Evolutionary conservation across 176 grass and related monocot genomes (phyloP), one percentile per base, ranked within the genome.

Genomic region (Saccharum spontaneum): DNA sequence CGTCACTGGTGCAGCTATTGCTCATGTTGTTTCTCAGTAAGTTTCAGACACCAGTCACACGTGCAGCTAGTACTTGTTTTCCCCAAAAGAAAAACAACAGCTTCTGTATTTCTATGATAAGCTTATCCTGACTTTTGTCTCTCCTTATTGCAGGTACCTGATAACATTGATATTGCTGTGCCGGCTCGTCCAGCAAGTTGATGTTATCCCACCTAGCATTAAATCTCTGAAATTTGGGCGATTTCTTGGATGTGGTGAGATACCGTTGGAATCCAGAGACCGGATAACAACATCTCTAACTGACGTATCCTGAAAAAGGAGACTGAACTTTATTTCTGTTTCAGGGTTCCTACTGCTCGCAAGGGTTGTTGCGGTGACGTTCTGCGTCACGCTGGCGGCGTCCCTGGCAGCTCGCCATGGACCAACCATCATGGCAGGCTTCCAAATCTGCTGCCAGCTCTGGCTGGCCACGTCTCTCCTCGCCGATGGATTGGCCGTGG

Each of bases 391-490:
- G 5, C 86, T 99, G 10, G 92, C 93, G 6, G 89, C 97, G 52
- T 99, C 97, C 0, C 82, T 99, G 85, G 97, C 97, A 23, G 97
- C 97, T 69, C 94, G 85, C 33, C 73, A 91, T 50, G 97, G 97
- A 17, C 52, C 97, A 5, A 92, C 83, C 20, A 70, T 79, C 66
- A 99, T 99, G 97, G 97, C 94, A 31, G 97, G 88, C 44, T 99
- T 99, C 83, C 97, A 99, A 73, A 92, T 99, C 38, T 97, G 94
- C 82, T 91, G 92, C 45, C 97, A 99, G 61, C 88, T 99, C 86
- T 99, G 97, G 97, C 84, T 99, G 1, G 88, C 97, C 6, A 94
- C 93, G 4, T 99, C 97, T 30, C 97, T 99, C 79, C 97, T 99
- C 20, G 94, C 97, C 5, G 97, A 99, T 24, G 97, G 97, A 62